A percentile compares a stretch with the other conserved stretches of the same genome.
Evolutionary conservation across 495 filamentous ascomycete species (phyloP).

Genomic region (Friedmanniomyces simplex): DNA sequence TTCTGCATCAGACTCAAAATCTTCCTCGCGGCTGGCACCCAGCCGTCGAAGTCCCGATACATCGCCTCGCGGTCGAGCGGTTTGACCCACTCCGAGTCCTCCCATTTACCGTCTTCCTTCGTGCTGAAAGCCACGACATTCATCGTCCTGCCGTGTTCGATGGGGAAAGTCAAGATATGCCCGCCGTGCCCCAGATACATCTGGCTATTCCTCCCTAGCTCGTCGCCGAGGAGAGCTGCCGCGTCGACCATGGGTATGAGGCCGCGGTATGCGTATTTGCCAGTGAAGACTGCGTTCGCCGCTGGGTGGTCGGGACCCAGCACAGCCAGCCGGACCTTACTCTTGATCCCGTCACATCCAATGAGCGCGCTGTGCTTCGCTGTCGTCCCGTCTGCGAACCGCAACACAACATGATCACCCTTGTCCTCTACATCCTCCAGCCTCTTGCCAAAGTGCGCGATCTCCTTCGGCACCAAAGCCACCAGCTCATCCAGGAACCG

Average conservation of each 20-base stretch:
- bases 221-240: conserved; percentile 42
- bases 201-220: conserved; percentile 40
- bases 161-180: conserved; percentile 55
- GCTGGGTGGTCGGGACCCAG: conserved; percentile 33
- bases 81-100: conserved; percentile 47
- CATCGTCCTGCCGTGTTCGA: conserved; percentile 51
- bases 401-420: conserved; percentile 31
- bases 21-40: conserved; percentile 40
- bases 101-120: conserved; percentile 34
- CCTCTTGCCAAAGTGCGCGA: conserved; percentile 34
- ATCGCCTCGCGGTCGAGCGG: conserved; percentile 46
- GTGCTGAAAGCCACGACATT: conserved; percentile 45
- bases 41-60: conserved; percentile 42
- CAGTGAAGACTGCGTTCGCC: conserved; percentile 36
- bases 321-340: conserved; percentile 37
- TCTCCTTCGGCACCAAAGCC: conserved; percentile 39
- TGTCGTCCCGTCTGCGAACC: conserved; percentile 45
- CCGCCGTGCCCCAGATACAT: conserved; percentile 49
- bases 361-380: conserved; percentile 39
- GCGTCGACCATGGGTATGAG: conserved; percentile 52
- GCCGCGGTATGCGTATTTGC: conserved; percentile 48
- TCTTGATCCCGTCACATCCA: conserved; percentile 50
- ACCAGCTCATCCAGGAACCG: conserved; percentile 52
- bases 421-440: conserved; percentile 25
- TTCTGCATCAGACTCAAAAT: conserved; percentile 37